phyloP scores from a whole-genome alignment of 306 rosid species.

The Clitoria ternatea region DNA sequence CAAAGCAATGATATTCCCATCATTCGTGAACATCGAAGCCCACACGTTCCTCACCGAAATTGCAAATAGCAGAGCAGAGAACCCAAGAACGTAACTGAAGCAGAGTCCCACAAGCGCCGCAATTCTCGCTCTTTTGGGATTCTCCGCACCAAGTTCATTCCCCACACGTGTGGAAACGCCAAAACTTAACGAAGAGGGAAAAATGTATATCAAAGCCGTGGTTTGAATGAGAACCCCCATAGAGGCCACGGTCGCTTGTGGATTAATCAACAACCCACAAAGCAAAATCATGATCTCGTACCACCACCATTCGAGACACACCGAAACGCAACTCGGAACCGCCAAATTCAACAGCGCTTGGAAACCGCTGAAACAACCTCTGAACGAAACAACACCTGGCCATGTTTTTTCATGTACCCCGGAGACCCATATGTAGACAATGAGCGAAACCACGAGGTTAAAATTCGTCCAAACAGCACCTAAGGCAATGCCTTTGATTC shows the following conservation, averaged over 20 bases:
- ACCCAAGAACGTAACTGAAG: slow-evolving; percentile 55
- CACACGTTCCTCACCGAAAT: slow-evolving; percentile 56
- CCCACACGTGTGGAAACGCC: slow-evolving; percentile 91
- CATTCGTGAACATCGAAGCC: slow-evolving; percentile 80
- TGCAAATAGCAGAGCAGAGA: slow-evolving; percentile 60
- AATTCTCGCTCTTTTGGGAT: slow-evolving; percentile 51
- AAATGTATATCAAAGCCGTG: slow-evolving; percentile 84
- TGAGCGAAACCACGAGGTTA: slow-evolving; percentile 57
- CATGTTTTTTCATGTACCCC: slow-evolving; percentile 65
- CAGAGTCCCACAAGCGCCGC: slow-evolving; percentile 64
- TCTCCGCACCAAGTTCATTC: slow-evolving; percentile 74
- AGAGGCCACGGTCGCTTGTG: slow-evolving; percentile 83
- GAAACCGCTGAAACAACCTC: slow-evolving; percentile 47
- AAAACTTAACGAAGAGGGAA: slow-evolving; percentile 83
- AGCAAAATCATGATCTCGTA: slow-evolving; percentile 95
- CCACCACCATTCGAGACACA: slow-evolving; percentile 99
- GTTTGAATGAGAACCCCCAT: slow-evolving; percentile 94
- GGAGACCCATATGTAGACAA: slow-evolving; percentile 49
- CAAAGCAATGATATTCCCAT: slow-evolving; percentile 55
- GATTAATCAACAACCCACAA: slow-evolving; percentile 70
- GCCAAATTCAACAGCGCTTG: slow-evolving; percentile 50
- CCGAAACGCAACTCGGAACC: slow-evolving; percentile 86
- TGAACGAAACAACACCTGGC: slow-evolving; percentile 51
- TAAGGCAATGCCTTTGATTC: slow-evolving; percentile 69
- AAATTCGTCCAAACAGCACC: slow-evolving; percentile 79